A percentile compares a stretch with the other conserved stretches of the same genome.
phyloP scores from a whole-genome alignment of 495 filamentous ascomycete genomes.

The Bacidia rubella region DNA sequence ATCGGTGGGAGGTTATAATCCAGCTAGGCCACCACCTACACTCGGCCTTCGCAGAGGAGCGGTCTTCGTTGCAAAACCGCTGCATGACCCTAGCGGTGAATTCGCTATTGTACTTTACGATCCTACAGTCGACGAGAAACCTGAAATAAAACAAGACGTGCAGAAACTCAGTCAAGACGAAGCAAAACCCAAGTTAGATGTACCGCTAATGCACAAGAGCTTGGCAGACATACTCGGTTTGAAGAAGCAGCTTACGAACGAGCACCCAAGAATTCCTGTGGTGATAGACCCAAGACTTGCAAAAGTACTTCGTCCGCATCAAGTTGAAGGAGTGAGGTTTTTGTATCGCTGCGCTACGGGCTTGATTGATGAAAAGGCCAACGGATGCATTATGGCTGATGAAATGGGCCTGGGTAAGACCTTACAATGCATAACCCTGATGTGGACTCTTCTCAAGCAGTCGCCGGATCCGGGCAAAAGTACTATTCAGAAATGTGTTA shows the following conservation, averaged over 20 bases:
- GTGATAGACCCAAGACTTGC: constrained; percentile 88
- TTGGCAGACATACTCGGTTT: constrained; percentile 91
- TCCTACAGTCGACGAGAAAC: constrained; percentile 75
- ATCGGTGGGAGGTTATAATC: constrained; percentile 51
- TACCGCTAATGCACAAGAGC: constrained; percentile 79
- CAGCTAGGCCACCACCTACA: constrained; percentile 66
- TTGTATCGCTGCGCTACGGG: constrained; percentile 89
- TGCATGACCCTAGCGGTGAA: constrained; percentile 92
- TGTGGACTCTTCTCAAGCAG: constrained; percentile 96
- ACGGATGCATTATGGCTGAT: constrained; percentile 99
- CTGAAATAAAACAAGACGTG: constrained; percentile 35
- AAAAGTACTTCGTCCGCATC: constrained; percentile 90
- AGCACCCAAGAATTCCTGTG: constrained; percentile 81
- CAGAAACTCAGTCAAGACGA: constrained; percentile 38
- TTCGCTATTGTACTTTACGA: constrained; percentile 95
- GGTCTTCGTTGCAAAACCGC: constrained; percentile 72
- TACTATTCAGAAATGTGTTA: constrained; percentile 93
- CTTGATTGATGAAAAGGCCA: constrained; percentile 82
- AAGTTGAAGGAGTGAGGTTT: constrained; percentile 97
- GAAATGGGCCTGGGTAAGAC: constrained; percentile 99
- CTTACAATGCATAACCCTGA: constrained; percentile 62
- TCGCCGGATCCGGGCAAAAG: constrained; percentile 86
- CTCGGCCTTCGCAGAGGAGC: constrained; percentile 75
- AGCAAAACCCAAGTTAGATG: constrained; percentile 49
- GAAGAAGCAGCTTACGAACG: constrained; percentile 71